Percentiles rank a stretch among this genome's conserved stretches.
These are phyloP conservation scores for Pugionium cornutum DNA, from an alignment of 345 rosid species.

Conservation along the genomic window DNA sequence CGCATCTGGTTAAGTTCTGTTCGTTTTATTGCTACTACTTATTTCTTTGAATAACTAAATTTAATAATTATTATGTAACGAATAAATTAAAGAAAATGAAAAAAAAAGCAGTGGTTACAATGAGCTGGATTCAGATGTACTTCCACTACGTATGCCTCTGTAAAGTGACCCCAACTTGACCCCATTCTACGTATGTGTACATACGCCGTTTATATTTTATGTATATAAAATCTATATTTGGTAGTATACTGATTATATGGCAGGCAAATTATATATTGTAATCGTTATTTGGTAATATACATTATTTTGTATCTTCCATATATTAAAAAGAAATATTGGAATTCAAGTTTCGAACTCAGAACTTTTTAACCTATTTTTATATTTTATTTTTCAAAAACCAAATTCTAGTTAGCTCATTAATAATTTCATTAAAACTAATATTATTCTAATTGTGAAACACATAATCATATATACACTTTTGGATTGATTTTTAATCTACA, in stretches of 20 bases:
- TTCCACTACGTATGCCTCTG: constrained; percentile 43
- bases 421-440: too few relatives aligned
- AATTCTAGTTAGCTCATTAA: too few relatives aligned
- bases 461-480: too few relatives aligned
- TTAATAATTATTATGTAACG: background rate
- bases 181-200: constrained; percentile 35
- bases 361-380: too few relatives aligned
- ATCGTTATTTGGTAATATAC: background rate
- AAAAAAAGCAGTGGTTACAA: constrained; percentile 42
- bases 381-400: too few relatives aligned
- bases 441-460: too few relatives aligned
- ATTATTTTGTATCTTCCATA: too few relatives aligned
- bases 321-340: too few relatives aligned
- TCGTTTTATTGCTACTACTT: constrained; percentile 10
- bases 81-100: constrained; percentile 20
- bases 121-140: constrained; percentile 45
- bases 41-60: too few relatives aligned
- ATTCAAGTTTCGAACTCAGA: too few relatives aligned
- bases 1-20: constrained; percentile 24
- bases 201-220: constrained; percentile 5
- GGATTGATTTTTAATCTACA: too few relatives aligned
- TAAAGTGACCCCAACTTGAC: constrained; percentile 42
- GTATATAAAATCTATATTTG: background rate
- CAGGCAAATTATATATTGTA: constrained; percentile 2
- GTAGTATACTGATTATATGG: background rate